phyloP scores from a whole-genome alignment of 2,329 filamentous ascomycete species.

The Penicillium thymicola region DNA sequence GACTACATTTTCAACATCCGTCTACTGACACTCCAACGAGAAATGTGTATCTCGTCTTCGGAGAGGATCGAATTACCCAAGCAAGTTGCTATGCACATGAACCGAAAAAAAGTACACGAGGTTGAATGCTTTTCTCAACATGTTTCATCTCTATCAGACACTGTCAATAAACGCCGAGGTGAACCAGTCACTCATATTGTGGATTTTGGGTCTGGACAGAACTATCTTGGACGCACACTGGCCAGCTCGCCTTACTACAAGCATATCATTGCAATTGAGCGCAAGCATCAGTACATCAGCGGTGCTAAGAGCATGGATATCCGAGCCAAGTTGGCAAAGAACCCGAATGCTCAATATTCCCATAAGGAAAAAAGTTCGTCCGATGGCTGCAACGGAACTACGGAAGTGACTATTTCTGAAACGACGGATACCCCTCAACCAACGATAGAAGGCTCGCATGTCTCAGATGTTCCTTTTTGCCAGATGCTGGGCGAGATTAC shows the following conservation, averaged over 20 bases:
- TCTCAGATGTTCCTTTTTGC: constrained; percentile 24
- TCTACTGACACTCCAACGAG: constrained; percentile 62
- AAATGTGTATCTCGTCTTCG: constrained; percentile 22
- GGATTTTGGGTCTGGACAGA: constrained; percentile 95
- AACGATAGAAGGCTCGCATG: constrained; percentile 4
- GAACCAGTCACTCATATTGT: constrained; percentile 74
- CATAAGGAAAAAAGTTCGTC: constrained; percentile 69
- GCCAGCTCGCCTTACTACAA: constrained; percentile 82
- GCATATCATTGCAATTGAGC: constrained; percentile 87
- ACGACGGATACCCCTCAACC: neutral
- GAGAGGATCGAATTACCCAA: constrained; percentile 56
- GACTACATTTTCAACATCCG: constrained; percentile 71
- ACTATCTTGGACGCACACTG: constrained; percentile 85
- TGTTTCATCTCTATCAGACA: constrained; percentile 63
- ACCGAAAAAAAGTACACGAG: constrained; percentile 93
- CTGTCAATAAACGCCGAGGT: constrained; percentile 49
- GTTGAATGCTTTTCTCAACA: constrained; percentile 85
- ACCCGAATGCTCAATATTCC: constrained; percentile 68
- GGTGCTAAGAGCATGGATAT: constrained; percentile 82
- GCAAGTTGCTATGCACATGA: constrained; percentile 87
- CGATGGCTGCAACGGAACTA: constrained; percentile 15
- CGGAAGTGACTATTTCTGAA: constrained; percentile 7
- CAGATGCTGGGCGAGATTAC: constrained; percentile 37
- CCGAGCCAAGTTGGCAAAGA: constrained; percentile 69
- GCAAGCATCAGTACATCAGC: constrained; percentile 77